Evolutionary conservation across 2,329 filamentous ascomycete genomes (phyloP).

Genomic region (Verticillium nubilum): DNA sequence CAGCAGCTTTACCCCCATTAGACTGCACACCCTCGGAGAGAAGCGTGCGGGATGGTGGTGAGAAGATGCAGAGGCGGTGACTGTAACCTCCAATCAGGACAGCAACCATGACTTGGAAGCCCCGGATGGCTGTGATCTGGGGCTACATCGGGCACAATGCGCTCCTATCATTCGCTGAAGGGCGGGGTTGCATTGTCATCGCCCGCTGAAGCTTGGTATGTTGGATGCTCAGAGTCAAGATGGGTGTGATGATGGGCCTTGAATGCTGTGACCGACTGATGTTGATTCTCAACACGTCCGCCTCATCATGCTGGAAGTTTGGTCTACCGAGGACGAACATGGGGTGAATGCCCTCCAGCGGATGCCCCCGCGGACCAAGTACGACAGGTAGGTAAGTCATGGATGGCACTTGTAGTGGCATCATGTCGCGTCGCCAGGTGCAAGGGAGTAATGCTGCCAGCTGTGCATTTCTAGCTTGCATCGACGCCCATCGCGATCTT

Average conservation of each 20-base stretch:
- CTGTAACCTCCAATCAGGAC: background rate
- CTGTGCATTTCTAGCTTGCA: background rate
- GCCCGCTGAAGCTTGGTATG: background rate
- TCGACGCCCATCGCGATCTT: background rate
- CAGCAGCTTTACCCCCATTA: background rate
- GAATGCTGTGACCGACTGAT: background rate
- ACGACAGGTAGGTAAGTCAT: background rate
- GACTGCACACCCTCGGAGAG: background rate
- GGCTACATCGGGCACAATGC: background rate
- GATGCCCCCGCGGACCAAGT: background rate
- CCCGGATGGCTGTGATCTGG: background rate
- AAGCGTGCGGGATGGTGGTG: background rate
- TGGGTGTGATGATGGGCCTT: background rate
- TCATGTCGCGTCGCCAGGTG: background rate
- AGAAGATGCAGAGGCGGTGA: background rate
- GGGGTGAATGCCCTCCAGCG: background rate
- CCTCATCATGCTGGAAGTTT: background rate
- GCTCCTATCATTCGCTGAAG: background rate
- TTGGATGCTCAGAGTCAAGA: background rate
- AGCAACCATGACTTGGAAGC: background rate
- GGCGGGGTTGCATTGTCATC: background rate
- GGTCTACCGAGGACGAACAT: background rate
- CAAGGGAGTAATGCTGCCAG: background rate
- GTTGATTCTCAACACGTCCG: background rate
- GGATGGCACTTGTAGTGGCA: background rate